Conservation (phyloP, 176 grass and related monocot species). For the Oryza rufipogon region DNA sequence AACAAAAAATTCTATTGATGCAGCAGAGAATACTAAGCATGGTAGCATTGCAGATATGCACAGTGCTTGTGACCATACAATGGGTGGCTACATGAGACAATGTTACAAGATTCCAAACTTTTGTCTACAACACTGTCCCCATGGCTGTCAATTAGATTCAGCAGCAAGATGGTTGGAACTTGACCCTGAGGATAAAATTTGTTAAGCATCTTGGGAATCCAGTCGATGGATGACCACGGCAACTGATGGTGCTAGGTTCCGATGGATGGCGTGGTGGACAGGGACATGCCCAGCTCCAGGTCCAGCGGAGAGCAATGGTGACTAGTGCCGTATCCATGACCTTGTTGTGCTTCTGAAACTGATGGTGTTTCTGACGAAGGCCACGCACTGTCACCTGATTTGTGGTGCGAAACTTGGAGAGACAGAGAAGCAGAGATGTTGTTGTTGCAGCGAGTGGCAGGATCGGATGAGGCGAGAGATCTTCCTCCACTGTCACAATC, state of each 20-base stretch:
- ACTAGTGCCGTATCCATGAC: conserved; percentile 13
- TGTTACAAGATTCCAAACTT: conserved; percentile 6
- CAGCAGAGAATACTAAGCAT: not conserved
- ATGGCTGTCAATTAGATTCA: not conserved
- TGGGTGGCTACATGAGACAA: not conserved
- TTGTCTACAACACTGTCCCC: not conserved
- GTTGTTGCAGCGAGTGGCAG: not conserved
- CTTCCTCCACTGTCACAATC: not conserved
- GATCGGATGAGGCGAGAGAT: not conserved
- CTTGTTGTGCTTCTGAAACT: conserved; percentile 23
- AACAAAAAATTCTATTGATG: not conserved
- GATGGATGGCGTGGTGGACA: conserved; percentile 11
- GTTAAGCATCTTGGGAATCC: not conserved
- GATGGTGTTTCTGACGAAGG: conserved; percentile 1
- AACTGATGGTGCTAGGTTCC: conserved; percentile 18
- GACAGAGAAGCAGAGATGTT: not conserved
- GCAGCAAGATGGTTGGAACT: not conserved
- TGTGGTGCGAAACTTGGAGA: not conserved
- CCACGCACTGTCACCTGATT: not conserved
- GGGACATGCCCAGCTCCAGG: conserved; percentile 41
- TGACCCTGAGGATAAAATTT: not conserved
- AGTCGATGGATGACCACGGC: not conserved
- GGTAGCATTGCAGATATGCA: not conserved
- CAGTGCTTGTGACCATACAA: not conserved
- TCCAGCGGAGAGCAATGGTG: conserved; percentile 12